phyloP scores from a whole-genome alignment of 2,329 filamentous ascomycete species.

The Ophiostoma quercus region DNA sequence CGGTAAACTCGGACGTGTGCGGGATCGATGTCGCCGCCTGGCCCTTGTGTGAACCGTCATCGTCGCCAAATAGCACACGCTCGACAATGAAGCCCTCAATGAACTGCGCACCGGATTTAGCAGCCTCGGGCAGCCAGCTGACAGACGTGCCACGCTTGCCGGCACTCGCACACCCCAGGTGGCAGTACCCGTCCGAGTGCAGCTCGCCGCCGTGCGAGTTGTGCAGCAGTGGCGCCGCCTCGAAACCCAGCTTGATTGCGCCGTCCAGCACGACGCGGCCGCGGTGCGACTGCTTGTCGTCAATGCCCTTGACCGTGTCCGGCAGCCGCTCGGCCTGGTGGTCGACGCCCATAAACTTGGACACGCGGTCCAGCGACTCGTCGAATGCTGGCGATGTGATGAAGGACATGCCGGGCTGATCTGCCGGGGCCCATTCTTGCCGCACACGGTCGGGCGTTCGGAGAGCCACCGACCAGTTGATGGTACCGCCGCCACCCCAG shows the following conservation, averaged over 20 bases:
- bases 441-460: conserved; percentile 70
- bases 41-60: conserved; percentile 32
- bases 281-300: conserved; percentile 60
- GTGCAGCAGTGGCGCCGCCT: conserved; percentile 64
- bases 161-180: conserved; percentile 56
- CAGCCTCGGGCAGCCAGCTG: conserved; percentile 74
- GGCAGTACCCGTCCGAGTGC: conserved; percentile 68
- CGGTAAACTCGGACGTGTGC: background rate
- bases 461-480: conserved; percentile 73
- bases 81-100: conserved; percentile 76
- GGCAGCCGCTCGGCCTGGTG: background rate
- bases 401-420: conserved; percentile 59
- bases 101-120: conserved; percentile 69
- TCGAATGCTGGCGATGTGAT: conserved; percentile 73
- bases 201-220: conserved; percentile 64
- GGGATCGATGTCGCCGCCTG: conserved; percentile 4
- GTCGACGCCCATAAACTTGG: conserved; percentile 71
- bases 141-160: conserved; percentile 76
- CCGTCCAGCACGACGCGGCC: conserved; percentile 73
- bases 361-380: conserved; percentile 72
- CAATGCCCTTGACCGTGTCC: background rate
- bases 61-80: conserved; percentile 61
- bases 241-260: conserved; percentile 65
- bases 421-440: conserved; percentile 67
- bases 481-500: conserved; percentile 80